A percentile compares a stretch with the other conserved stretches of the same genome.
phyloP scores from a whole-genome alignment of 106 monocot genomes.

The Phalaenopsis aphrodite region DNA sequence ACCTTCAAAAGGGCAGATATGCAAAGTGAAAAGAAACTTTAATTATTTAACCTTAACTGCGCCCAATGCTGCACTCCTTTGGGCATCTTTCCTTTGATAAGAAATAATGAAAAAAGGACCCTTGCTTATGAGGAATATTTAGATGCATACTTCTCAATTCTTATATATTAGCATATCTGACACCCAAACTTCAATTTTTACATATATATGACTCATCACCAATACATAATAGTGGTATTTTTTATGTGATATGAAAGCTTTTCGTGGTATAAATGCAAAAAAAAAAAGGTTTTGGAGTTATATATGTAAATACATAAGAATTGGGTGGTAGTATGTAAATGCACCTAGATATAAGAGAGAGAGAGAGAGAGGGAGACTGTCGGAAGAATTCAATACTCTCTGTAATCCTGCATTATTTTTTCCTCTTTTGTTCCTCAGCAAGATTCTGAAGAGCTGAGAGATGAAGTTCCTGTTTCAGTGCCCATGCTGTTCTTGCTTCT shows the following conservation, averaged over 20 bases:
- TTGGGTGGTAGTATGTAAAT: too few relatives aligned
- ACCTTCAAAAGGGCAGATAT: not conserved
- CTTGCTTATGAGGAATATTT: not conserved
- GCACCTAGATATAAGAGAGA: not conserved
- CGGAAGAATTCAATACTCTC: not conserved
- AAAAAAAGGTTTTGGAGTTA: too few relatives aligned
- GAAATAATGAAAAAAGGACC: not conserved
- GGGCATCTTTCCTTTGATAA: not conserved
- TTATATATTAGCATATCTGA: too few relatives aligned
- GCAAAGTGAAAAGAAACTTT: not conserved
- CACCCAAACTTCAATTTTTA: too few relatives aligned
- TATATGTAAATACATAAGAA: too few relatives aligned
- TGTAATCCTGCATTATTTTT: not conserved
- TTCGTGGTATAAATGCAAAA: too few relatives aligned
- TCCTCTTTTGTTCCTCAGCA: not conserved
- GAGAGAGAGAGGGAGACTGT: not conserved
- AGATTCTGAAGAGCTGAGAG: slow-evolving; percentile 1
- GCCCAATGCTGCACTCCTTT: not conserved
- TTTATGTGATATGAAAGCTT: too few relatives aligned
- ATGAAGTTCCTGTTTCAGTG: slow-evolving; percentile 59
- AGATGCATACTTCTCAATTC: too few relatives aligned
- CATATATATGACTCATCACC: too few relatives aligned
- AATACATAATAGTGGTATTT: too few relatives aligned
- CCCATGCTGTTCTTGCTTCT: slow-evolving; percentile 55
- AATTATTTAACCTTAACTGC: slow-evolving; percentile 1